These are phyloP conservation scores for Colletotrichum tabaci DNA, from an alignment of 2,329 filamentous ascomycete genomes.

Conservation along the genomic window DNA sequence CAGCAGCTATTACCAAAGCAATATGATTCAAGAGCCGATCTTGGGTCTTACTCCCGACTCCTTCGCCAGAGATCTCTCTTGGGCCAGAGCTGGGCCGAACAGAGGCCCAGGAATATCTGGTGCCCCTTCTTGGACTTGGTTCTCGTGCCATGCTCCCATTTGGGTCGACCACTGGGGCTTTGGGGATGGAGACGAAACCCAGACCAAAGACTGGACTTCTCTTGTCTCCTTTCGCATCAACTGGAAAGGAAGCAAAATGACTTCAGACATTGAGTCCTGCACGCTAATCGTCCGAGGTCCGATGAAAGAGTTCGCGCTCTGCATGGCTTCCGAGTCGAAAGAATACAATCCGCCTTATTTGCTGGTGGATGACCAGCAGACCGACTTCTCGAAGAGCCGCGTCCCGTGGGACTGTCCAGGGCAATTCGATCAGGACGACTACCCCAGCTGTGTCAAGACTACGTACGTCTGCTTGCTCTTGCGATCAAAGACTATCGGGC, in stretches of 20 bases:
- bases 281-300: neutral
- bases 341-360: neutral
- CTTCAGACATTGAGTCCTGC: neutral
- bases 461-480: slow-evolving; percentile 19
- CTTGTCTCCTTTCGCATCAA: neutral
- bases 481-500: neutral
- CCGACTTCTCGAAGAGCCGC: neutral
- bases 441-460: neutral
- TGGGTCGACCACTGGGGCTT: neutral
- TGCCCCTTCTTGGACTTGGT: slow-evolving; percentile 25
- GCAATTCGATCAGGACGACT: slow-evolving; percentile 9
- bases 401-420: slow-evolving; percentile 1
- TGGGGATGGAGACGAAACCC: too few species aligned
- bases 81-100: neutral
- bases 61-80: slow-evolving; percentile 12
- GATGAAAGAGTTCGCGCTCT: neutral
- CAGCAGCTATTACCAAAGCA: neutral
- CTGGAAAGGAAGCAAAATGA: slow-evolving; percentile 20
- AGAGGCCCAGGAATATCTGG: neutral
- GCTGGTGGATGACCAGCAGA: neutral
- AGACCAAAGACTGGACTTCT: neutral
- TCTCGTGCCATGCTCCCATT: slow-evolving; percentile 19
- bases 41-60: neutral
- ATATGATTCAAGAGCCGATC: neutral
- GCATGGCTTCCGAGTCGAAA: neutral